These are phyloP conservation scores for Clarireedia hainanense DNA, from an alignment of 2,329 filamentous ascomycete species.

Conservation along the genomic window DNA sequence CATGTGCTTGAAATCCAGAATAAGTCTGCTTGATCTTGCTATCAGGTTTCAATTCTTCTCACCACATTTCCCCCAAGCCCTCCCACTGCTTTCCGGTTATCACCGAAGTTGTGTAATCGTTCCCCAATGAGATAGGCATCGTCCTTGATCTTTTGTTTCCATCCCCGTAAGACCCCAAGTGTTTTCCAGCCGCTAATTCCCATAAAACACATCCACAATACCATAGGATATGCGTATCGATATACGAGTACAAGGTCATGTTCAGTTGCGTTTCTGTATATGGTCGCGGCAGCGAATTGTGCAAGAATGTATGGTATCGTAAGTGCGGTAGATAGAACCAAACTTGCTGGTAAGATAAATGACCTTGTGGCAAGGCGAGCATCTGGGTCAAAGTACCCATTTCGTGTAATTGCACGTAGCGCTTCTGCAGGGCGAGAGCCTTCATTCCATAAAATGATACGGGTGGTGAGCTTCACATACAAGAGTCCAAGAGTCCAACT, in stretches of 20 bases:
- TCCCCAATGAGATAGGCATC: conserved; percentile 97
- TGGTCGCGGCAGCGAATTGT: conserved; percentile 37
- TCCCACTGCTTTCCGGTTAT: conserved; percentile 19
- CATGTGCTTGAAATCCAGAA: background rate
- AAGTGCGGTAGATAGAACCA: conserved; percentile 56
- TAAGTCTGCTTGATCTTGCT: background rate
- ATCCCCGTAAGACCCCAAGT: conserved; percentile 58
- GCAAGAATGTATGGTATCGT: conserved; percentile 56
- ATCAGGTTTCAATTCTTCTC: conserved; percentile 24
- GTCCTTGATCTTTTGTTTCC: conserved; percentile 78
- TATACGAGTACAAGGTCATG: conserved; percentile 34
- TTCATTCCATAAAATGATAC: conserved; percentile 60
- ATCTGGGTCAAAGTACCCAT: conserved; percentile 74
- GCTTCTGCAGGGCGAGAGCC: conserved; percentile 66
- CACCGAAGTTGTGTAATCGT: conserved; percentile 87
- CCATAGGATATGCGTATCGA: conserved; percentile 66
- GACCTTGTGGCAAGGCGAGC: conserved; percentile 71
- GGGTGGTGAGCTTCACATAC: conserved; percentile 73
- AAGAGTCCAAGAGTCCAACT: conserved; percentile 90
- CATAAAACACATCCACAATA: conserved; percentile 30
- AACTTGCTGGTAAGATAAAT: conserved; percentile 69
- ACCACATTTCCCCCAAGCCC: conserved; percentile 8
- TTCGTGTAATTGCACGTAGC: conserved; percentile 63
- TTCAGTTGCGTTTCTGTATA: conserved; percentile 23
- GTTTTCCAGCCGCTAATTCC: conserved; percentile 46